A percentile compares a stretch with the other conserved stretches of the same genome.
phyloP scores from a whole-genome alignment of 306 rosid species.

The Ochetophila trinervis region DNA sequence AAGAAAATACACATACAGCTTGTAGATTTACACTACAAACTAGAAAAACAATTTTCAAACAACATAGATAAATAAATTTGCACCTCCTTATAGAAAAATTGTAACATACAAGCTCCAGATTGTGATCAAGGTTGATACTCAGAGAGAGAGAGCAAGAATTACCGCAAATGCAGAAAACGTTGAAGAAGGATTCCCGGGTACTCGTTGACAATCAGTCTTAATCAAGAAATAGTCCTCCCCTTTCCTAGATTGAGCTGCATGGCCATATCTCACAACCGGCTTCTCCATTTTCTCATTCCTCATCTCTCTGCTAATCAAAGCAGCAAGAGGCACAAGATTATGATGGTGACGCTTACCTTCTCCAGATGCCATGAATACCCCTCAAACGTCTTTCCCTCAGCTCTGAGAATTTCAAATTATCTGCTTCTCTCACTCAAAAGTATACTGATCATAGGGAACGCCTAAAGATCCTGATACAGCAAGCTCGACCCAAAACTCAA shows the following conservation, averaged over 20 bases:
- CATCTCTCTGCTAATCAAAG: conserved; percentile 78
- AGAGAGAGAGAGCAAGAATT: conserved; percentile 20
- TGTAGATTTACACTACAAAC: conserved; percentile 12
- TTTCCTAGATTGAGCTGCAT: conserved; percentile 88
- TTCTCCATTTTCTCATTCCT: conserved; percentile 91
- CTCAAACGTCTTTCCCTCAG: conserved; percentile 23
- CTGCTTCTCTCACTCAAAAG: conserved; percentile 28
- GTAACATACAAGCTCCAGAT: no score
- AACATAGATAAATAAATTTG: conserved; percentile 4
- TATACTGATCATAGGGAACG: background rate
- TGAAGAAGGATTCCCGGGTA: conserved; percentile 73
- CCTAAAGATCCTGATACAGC: conserved; percentile 7
- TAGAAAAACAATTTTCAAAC: conserved; percentile 11
- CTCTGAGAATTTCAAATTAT: conserved; percentile 29
- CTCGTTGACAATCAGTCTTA: conserved; percentile 78
- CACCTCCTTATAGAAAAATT: background rate
- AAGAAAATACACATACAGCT: conserved; percentile 20
- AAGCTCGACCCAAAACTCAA: background rate
- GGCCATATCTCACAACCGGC: conserved; percentile 72
- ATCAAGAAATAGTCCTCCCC: conserved; percentile 86
- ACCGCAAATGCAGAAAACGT: conserved; percentile 89
- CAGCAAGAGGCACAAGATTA: conserved; percentile 89
- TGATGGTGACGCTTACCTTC: conserved; percentile 71
- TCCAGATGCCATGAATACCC: conserved; percentile 53
- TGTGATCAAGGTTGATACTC: background rate